A percentile compares a stretch with the other conserved stretches of the same genome.
Conservation (phyloP, 768 basidiomycete genomes). For the Royoungia palumana region DNA sequence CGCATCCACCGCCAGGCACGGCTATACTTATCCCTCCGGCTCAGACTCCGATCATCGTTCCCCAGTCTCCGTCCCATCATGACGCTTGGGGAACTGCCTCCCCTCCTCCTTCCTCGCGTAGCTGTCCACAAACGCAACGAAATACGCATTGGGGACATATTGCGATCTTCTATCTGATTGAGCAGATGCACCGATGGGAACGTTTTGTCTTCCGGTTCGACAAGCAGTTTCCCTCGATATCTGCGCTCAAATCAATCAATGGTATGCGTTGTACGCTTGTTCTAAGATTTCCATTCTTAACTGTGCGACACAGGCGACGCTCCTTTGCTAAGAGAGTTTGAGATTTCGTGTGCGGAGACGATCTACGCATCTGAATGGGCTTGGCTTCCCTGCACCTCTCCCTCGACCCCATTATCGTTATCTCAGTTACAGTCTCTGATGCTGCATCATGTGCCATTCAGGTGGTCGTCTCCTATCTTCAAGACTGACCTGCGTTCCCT, state of each 20-base stretch:
- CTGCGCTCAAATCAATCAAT: constrained; percentile 67
- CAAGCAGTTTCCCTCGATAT: constrained; percentile 69
- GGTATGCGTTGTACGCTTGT: constrained; percentile 41
- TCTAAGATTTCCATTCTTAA: constrained; percentile 2
- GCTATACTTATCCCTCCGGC: constrained; percentile 35
- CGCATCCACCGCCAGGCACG: constrained; percentile 25
- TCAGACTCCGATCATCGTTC: constrained; percentile 45
- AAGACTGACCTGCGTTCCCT: constrained; percentile 54
- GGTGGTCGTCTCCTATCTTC: constrained; percentile 74
- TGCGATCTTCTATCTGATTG: constrained; percentile 71
- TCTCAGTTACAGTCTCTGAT: constrained; percentile 56
- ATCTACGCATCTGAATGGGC: constrained; percentile 63
- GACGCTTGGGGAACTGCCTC: constrained; percentile 39
- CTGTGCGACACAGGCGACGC: constrained; percentile 52
- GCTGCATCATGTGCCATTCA: constrained; percentile 71
- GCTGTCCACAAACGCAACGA: constrained; percentile 35
- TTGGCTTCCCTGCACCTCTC: constrained; percentile 61
- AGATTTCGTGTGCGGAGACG: constrained; percentile 69
- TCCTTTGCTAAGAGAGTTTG: constrained; percentile 71
- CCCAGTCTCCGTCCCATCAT: constrained; percentile 40
- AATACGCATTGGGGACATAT: constrained; percentile 79
- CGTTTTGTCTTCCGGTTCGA: constrained; percentile 79
- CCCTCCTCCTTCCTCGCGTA: constrained; percentile 26
- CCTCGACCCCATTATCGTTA: constrained; percentile 34
- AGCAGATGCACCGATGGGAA: constrained; percentile 81